phyloP scores from a whole-genome alignment of 768 basidiomycete genomes.

The Mycena venus region DNA sequence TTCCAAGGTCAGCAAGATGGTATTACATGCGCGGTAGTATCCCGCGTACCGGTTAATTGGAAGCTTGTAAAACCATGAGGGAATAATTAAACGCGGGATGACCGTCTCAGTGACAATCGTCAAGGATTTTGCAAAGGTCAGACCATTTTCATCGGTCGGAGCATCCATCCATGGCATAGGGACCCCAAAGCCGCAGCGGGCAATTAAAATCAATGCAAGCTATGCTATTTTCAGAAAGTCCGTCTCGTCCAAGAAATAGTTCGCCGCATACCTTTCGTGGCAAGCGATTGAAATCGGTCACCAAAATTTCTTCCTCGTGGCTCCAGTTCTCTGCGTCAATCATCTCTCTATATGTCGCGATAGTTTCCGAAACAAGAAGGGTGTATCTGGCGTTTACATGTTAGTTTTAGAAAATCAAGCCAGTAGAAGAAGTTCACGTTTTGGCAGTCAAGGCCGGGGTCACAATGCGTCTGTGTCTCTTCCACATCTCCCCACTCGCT shows the following conservation, averaged over 20 bases:
- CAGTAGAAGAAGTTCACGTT: background rate
- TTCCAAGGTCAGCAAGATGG: no score
- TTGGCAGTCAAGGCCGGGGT: background rate
- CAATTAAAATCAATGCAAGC: slow-evolving; percentile 12
- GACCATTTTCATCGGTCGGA: background rate
- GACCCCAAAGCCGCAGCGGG: slow-evolving; percentile 11
- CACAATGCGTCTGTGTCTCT: slow-evolving; percentile 7
- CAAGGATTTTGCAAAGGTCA: slow-evolving; percentile 7
- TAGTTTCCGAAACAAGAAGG: background rate
- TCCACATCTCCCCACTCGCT: slow-evolving; percentile 9
- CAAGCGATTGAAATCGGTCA: background rate
- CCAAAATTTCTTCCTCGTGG: background rate
- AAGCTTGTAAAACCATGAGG: slow-evolving; percentile 7
- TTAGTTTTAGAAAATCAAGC: no score
- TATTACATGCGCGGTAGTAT: background rate
- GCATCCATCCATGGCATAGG: slow-evolving; percentile 12
- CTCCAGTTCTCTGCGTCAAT: slow-evolving; percentile 2
- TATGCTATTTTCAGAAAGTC: background rate
- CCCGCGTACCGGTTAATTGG: background rate
- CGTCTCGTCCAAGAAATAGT: no score
- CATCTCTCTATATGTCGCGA: slow-evolving; percentile 7
- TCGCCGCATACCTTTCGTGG: background rate
- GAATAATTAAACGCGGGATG: slow-evolving; percentile 8
- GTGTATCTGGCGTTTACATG: no score
- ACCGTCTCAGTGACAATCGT: slow-evolving; percentile 3